Base-by-base conservation (phyloP, 2,329 filamentous ascomycete genomes). In the Alternaria gaisen region DNA sequence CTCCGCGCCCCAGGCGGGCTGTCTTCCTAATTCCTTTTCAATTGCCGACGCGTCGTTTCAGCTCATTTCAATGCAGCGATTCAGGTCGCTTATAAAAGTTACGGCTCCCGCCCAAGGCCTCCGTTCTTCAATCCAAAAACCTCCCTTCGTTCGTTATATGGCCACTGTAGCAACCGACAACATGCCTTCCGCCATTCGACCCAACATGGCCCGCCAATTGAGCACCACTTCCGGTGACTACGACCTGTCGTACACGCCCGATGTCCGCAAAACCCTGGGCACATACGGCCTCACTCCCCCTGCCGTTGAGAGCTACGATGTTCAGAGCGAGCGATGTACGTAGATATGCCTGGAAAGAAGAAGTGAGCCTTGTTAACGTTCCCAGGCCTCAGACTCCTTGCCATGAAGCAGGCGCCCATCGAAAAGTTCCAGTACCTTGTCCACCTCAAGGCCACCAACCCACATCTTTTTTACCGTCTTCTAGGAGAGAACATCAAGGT, bases 351-450 rank as follows among this genome's bases (percentile, higher is more conserved):
- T 8, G 3, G 7, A 38, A 38, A 7, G 9, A 38, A 6, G 6
- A 7, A n/a, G 6, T 38, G 1, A 30, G 11, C n/a, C 3, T n/a
- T 70, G 32, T 69, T 50, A 36, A 36, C 3, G 79, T 85, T 88
- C 81, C 79, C 72, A 80, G 90, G 89, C 75, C 87, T 94, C 82
- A 88, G 88, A 79, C 90, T 93, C 82, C 89, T 94, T 72, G 85
- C 88, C 59, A 86, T 86, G 63, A 88, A 91, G 65, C 81, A 86
- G 65, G 91, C 90, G 47, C 82, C 83, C 67, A 88, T 95, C 72
- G 91, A 94, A 85, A 92, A 91, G 83, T 94, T 93, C 80, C 86
- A 93, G 57, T 95, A 94, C 81, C 84, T 95, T 77, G 91, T 90
- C 44, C 85, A 87, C 66, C 81, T 94, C 79, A 91, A 93, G 81